phyloP scores from a whole-genome alignment of 2,329 filamentous ascomycete genomes.

The Colletotrichum sp. region DNA sequence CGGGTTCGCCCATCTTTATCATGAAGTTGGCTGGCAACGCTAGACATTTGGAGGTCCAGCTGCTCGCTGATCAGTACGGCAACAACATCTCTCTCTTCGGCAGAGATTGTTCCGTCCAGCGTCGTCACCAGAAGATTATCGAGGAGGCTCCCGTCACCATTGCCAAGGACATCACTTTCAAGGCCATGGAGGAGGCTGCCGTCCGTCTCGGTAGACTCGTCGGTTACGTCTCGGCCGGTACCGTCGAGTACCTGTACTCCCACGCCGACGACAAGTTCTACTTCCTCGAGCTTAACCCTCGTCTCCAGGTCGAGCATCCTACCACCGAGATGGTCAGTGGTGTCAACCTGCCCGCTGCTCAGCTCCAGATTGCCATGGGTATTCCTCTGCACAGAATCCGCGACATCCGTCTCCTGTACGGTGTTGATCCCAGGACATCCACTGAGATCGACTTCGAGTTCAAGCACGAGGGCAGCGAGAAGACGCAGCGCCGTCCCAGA shows the following conservation, averaged over 20 bases:
- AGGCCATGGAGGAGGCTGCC: slow-evolving; percentile 94
- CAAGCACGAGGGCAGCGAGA: slow-evolving; percentile 80
- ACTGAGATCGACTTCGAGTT: slow-evolving; percentile 97
- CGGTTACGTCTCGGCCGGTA: slow-evolving; percentile 98
- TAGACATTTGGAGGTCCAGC: slow-evolving; percentile 94
- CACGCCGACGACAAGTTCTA: slow-evolving; percentile 99
- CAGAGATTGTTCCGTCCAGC: slow-evolving; percentile 97
- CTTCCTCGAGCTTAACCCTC: slow-evolving; percentile 97
- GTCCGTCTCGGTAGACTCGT: slow-evolving; percentile 93
- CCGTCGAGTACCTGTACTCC: slow-evolving; percentile 98
- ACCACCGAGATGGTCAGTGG: slow-evolving; percentile 99
- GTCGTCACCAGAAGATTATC: slow-evolving; percentile 99
- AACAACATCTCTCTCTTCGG: slow-evolving; percentile 99
- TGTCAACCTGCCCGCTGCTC: slow-evolving; percentile 94
- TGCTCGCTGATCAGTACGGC: slow-evolving; percentile 97
- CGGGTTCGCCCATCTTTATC: slow-evolving; percentile 98
- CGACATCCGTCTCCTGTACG: slow-evolving; percentile 95
- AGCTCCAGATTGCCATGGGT: slow-evolving; percentile 99
- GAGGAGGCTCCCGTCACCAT: slow-evolving; percentile 98
- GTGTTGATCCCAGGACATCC: slow-evolving; percentile 85
- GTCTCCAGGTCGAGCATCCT: slow-evolving; percentile 99
- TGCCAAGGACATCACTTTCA: slow-evolving; percentile 87
- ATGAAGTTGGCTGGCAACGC: slow-evolving; percentile 99
- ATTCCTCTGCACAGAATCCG: slow-evolving; percentile 92
- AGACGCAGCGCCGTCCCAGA: slow-evolving; percentile 86